Conservation (phyloP, 352 stramenopile genomes). For the Aphanomyces euteiches region DNA sequence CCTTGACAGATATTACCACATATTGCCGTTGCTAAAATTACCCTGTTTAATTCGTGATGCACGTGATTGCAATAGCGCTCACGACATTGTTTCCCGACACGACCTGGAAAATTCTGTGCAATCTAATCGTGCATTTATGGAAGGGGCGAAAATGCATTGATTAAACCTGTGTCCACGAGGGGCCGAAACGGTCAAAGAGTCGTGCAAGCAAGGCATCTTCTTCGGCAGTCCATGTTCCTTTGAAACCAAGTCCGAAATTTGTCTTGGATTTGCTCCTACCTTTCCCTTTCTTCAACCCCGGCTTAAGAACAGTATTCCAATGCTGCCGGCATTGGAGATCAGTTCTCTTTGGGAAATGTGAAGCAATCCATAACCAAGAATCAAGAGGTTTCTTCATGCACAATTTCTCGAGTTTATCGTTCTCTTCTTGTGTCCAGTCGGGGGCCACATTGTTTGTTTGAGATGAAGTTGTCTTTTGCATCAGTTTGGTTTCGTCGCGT, state of each 20-base stretch:
- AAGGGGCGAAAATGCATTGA: not conserved
- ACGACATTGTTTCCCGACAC: slow-evolving; percentile 65
- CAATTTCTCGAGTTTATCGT: slow-evolving; percentile 41
- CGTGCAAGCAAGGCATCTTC: slow-evolving; percentile 47
- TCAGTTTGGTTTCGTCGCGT: not conserved
- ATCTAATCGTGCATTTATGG: slow-evolving; percentile 37
- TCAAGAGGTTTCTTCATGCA: slow-evolving; percentile 24
- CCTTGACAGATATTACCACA: slow-evolving; percentile 31
- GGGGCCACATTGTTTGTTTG: not conserved
- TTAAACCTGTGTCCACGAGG: slow-evolving; percentile 56
- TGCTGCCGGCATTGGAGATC: slow-evolving; percentile 78
- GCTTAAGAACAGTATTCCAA: slow-evolving; percentile 58
- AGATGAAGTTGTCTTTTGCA: not conserved
- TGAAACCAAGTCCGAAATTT: not conserved
- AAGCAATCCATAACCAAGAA: slow-evolving; percentile 68
- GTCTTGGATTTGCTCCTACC: not conserved
- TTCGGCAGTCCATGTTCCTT: slow-evolving; percentile 42
- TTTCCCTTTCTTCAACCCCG: slow-evolving; percentile 55
- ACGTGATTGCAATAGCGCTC: slow-evolving; percentile 68
- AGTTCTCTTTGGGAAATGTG: slow-evolving; percentile 57
- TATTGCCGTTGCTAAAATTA: slow-evolving; percentile 25
- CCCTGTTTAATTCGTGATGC: slow-evolving; percentile 45
- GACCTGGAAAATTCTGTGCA: slow-evolving; percentile 47
- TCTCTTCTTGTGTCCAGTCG: slow-evolving; percentile 48
- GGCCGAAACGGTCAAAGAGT: slow-evolving; percentile 47